Percentiles rank a stretch among this genome's conserved stretches.
Evolutionary conservation across 2,329 filamentous ascomycete genomes (phyloP).

Genomic region (Escovopsis weberi): DNA sequence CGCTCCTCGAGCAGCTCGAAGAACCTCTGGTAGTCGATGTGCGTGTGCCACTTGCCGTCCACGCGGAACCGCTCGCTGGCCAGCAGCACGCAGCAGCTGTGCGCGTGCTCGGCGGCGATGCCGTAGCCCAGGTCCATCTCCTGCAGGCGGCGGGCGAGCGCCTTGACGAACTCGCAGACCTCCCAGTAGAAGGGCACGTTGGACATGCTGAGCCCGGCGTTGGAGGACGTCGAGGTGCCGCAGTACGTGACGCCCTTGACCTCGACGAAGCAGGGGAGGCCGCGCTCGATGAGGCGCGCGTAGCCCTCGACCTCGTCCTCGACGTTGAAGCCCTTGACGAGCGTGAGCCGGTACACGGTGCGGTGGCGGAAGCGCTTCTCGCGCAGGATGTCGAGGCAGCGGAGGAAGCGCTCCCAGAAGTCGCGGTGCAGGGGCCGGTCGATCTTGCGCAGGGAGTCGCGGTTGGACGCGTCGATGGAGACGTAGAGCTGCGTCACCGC

Average conservation of each 20-base stretch:
- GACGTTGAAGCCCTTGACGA: slow-evolving; percentile 97
- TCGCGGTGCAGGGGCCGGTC: slow-evolving; percentile 87
- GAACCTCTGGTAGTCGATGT: slow-evolving; percentile 82
- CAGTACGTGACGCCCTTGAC: slow-evolving; percentile 96
- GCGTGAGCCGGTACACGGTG: slow-evolving; percentile 85
- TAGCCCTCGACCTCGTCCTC: slow-evolving; percentile 88
- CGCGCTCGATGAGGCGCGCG: slow-evolving; percentile 72
- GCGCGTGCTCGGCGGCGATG: slow-evolving; percentile 86
- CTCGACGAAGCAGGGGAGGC: slow-evolving; percentile 83
- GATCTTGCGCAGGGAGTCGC: slow-evolving; percentile 73
- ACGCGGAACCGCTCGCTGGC: slow-evolving; percentile 68
- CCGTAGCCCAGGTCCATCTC: slow-evolving; percentile 67
- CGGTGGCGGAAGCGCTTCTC: slow-evolving; percentile 73
- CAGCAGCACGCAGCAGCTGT: slow-evolving; percentile 83
- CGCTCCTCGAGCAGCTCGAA: slow-evolving; percentile 68
- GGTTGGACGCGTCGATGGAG: slow-evolving; percentile 87
- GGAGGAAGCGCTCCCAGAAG: slow-evolving; percentile 92
- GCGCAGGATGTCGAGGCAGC: slow-evolving; percentile 77
- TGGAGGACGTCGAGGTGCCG: slow-evolving; percentile 71
- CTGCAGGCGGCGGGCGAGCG: slow-evolving; percentile 54
- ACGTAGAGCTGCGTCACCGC: slow-evolving; percentile 94
- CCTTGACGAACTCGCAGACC: slow-evolving; percentile 66
- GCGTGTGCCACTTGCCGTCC: slow-evolving; percentile 72
- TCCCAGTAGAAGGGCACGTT: slow-evolving; percentile 96
- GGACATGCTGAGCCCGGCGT: slow-evolving; percentile 84